phyloP scores from a whole-genome alignment of 345 rosid genomes.

The Aquilaria yunnanensis region DNA sequence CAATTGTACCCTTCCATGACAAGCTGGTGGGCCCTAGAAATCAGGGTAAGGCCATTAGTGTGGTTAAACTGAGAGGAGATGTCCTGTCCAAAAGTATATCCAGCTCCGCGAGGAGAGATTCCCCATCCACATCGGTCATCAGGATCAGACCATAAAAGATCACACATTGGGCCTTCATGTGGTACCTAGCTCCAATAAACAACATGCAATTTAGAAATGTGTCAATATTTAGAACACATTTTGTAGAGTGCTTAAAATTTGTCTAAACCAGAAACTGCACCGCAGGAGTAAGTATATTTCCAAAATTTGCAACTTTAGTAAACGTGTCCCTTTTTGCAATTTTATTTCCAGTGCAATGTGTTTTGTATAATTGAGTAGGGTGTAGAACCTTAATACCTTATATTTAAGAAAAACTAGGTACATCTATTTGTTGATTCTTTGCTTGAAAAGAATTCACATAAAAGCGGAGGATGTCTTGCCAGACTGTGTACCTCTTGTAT shows the following conservation, averaged over 20 bases:
- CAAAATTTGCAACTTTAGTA: background rate
- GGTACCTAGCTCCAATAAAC: constrained; percentile 43
- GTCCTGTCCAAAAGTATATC: constrained; percentile 63
- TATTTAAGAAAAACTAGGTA: background rate
- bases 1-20: constrained; percentile 92
- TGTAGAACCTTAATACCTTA: background rate
- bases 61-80: constrained; percentile 69
- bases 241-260: background rate
- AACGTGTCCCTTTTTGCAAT: too few relatives aligned
- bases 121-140: constrained; percentile 57
- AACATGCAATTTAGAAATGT: background rate
- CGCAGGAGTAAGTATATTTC: too few relatives aligned
- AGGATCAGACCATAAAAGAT: constrained; percentile 78
- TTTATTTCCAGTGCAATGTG: too few relatives aligned
- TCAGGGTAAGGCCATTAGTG: constrained; percentile 66
- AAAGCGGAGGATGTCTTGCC: background rate
- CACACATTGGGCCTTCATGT: constrained; percentile 87
- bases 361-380: too few relatives aligned
- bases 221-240: background rate
- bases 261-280: too few relatives aligned
- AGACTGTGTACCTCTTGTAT: constrained; percentile 64
- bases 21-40: constrained; percentile 86
- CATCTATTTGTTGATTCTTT: background rate
- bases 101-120: constrained; percentile 54
- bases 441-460: too few relatives aligned